These are phyloP conservation scores for Pisolithus tinctorius DNA, from an alignment of 768 basidiomycete genomes.

Conservation along the genomic window DNA sequence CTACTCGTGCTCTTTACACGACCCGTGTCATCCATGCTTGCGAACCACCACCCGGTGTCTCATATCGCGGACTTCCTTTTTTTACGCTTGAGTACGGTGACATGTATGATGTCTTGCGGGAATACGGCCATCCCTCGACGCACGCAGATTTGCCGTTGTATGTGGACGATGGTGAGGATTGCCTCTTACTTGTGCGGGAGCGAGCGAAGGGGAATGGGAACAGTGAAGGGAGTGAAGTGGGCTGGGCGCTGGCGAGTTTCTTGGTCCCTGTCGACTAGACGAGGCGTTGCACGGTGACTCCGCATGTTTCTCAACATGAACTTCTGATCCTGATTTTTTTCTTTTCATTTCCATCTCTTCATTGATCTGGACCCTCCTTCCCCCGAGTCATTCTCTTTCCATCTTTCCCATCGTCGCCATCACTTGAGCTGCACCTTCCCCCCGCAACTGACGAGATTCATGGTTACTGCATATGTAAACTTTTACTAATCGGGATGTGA, in stretches of 20 bases:
- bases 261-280: constrained; percentile 49
- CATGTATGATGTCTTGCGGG: constrained; percentile 60
- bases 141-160: constrained; percentile 70
- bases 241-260: constrained; percentile 82
- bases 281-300: background rate
- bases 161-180: constrained; percentile 73
- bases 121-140: constrained; percentile 71
- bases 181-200: constrained; percentile 67
- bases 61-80: constrained; percentile 73
- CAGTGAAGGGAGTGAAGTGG: constrained; percentile 40
- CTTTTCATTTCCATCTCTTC: background rate
- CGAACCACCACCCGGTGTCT: constrained; percentile 52
- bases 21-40: constrained; percentile 68
- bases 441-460: background rate
- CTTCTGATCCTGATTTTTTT: background rate
- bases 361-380: background rate
- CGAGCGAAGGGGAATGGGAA: constrained; percentile 15
- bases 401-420: background rate
- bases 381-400: background rate
- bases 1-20: constrained; percentile 49
- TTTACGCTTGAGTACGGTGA: constrained; percentile 61
- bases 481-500: background rate
- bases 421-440: background rate
- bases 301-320: background rate
- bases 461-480: background rate